These are phyloP conservation scores for Colletotrichum graminicola DNA, from an alignment of 2,329 filamentous ascomycete genomes.

Conservation along the genomic window DNA sequence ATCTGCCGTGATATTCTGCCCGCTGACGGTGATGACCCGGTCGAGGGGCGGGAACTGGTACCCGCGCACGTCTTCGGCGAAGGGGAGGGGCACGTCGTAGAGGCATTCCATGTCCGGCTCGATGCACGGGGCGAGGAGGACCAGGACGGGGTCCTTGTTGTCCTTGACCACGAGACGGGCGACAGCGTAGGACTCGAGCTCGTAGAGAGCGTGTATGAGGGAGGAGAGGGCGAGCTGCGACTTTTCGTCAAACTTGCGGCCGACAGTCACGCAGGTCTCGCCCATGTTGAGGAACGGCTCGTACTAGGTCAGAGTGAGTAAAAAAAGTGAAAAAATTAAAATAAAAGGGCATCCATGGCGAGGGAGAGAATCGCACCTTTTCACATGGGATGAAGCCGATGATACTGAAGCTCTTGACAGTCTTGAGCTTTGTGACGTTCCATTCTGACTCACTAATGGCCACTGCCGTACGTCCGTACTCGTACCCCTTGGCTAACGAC, in stretches of 20 bases:
- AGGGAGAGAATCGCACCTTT: constrained; percentile 62
- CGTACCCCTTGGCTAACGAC: constrained; percentile 90
- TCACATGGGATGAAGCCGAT: constrained; percentile 85
- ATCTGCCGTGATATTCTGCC: constrained; percentile 77
- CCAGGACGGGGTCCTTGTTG: constrained; percentile 79
- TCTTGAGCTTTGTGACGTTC: constrained; percentile 90
- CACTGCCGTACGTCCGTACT: constrained; percentile 92
- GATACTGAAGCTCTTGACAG: constrained; percentile 79
- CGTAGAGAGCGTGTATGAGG: constrained; percentile 86
- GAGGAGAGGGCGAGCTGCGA: constrained; percentile 89
- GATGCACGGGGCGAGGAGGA: constrained; percentile 84
- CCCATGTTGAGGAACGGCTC: constrained; percentile 89
- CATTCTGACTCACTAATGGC: constrained; percentile 88
- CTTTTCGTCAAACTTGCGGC: constrained; percentile 82
- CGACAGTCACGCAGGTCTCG: constrained; percentile 81
- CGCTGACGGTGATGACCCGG: constrained; percentile 87
- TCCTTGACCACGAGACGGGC: constrained; percentile 89
- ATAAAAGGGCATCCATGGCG: no score
- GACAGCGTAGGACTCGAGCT: constrained; percentile 87
- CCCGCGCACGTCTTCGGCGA: constrained; percentile 89
- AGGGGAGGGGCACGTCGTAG: constrained; percentile 90
- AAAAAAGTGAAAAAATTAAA: neutral
- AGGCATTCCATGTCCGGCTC: constrained; percentile 86
- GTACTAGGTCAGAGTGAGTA: constrained; percentile 69
- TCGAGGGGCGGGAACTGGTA: constrained; percentile 94